Evolutionary conservation across 768 basidiomycete species (phyloP), one percentile per base, ranked within the genome.

Genomic region (Hypholoma sublateritium): DNA sequence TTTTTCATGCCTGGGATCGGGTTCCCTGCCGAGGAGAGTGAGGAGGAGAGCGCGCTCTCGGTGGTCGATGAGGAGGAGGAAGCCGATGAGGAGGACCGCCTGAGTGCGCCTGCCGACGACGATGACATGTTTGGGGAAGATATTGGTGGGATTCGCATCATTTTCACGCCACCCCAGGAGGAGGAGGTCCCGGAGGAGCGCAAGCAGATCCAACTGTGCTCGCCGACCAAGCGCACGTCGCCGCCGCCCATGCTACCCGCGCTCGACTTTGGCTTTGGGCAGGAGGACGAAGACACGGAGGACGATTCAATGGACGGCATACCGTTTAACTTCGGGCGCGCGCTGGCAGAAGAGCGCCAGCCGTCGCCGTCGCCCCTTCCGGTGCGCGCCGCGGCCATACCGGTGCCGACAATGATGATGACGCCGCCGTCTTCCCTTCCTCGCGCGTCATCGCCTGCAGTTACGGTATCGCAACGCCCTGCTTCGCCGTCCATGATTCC

Each of bases 141-240:
- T 55, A 81, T 82, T 42, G 83, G 85, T 24, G 90, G 89, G 5
- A 88, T 92, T 66, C 84, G 80, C 59, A 90, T 91, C 62, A 87
- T 80, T 3, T 90, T 91, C 59, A 84, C 82, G 3, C 81, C 85
- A 17, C 86, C 89, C n/a, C 72, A 73, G 11, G 76, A 76, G 22
- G 75, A 75, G 37, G 67, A 67, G 22, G 63, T 60, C 16, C 56
- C 64, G 28, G 66, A 72, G 39, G 69, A 67, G 47, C 54, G 50
- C 12, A 63, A 64, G 34, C 72, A 72, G 52, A 66, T 72, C 24
- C 64, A 65, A 22, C 41, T 70, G 13, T 41, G 52, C 44, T 65
- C 70, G 16, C 68, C 72, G 50, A 57, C 62, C 32, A 70, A 69
- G 49, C 57, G 66, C 7, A 62, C 63, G 17, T 71, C 72, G 34